Evolutionary conservation across 2,329 filamentous ascomycete genomes (phyloP).

Genomic region (Didymella pinodella): DNA sequence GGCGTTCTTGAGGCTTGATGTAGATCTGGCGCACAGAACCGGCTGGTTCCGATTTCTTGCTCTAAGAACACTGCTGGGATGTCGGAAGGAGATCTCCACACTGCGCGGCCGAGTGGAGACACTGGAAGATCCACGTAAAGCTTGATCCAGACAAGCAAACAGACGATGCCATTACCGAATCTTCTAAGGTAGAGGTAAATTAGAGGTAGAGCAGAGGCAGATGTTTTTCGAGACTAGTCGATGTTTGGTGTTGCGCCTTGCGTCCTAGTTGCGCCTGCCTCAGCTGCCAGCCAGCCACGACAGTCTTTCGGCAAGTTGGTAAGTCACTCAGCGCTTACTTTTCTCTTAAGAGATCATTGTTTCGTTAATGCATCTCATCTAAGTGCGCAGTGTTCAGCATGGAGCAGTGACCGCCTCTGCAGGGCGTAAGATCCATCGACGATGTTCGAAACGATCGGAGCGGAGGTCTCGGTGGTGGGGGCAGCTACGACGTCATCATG

Average conservation of each 20-base stretch:
- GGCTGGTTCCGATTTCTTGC: background rate
- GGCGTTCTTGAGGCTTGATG: background rate
- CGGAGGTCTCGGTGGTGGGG: slow-evolving; percentile 7
- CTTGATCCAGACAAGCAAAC: slow-evolving; percentile 5
- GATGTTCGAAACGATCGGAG: background rate
- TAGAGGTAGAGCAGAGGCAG: background rate
- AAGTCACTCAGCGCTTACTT: background rate
- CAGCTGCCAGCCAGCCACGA: background rate
- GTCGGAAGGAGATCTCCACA: background rate
- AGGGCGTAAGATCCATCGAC: background rate
- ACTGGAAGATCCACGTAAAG: background rate
- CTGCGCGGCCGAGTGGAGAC: background rate
- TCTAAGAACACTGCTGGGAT: background rate
- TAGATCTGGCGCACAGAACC: background rate
- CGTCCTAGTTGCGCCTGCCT: background rate
- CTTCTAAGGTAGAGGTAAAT: slow-evolving; percentile 1
- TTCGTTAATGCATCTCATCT: background rate
- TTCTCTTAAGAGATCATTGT: background rate
- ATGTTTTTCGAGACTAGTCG: background rate
- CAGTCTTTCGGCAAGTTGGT: background rate
- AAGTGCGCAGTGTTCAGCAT: background rate
- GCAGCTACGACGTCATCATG: slow-evolving; percentile 22
- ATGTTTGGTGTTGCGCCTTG: slow-evolving; percentile 1
- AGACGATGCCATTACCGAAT: background rate
- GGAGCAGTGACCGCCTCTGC: background rate